Evolutionary conservation across 108 stramenopile genomes (phyloP).

Genomic region (Craspedostauros australis): DNA sequence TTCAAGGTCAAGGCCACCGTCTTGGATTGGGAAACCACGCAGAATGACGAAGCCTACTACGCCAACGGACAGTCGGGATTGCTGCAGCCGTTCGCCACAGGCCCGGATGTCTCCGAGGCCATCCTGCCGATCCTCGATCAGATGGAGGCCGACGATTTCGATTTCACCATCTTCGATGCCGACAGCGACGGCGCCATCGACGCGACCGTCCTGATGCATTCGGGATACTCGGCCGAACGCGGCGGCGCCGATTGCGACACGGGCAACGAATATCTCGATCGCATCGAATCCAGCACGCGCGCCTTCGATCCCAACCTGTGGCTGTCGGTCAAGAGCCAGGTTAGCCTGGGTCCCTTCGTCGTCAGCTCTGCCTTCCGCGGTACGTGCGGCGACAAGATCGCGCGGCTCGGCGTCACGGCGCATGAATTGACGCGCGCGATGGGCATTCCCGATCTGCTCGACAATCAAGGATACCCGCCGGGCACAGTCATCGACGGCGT

Average conservation of each 20-base stretch:
- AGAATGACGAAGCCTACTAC: constrained; percentile 42
- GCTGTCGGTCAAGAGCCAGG: constrained; percentile 18
- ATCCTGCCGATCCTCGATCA: not conserved
- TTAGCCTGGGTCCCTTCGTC: constrained; percentile 31
- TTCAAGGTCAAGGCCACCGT: constrained; percentile 31
- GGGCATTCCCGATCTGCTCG: constrained; percentile 29
- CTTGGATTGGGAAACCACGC: constrained; percentile 34
- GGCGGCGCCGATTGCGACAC: constrained; percentile 6
- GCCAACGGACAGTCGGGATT: constrained; percentile 32
- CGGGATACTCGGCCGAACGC: constrained; percentile 65
- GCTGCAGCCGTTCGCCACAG: not conserved
- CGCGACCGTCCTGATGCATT: constrained; percentile 24
- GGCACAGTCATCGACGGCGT: not conserved
- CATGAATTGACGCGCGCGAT: constrained; percentile 27
- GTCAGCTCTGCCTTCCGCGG: constrained; percentile 29
- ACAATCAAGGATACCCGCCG: not conserved
- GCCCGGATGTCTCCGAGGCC: constrained; percentile 9
- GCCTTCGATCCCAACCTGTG: not conserved
- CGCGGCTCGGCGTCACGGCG: constrained; percentile 18
- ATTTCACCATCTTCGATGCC: constrained; percentile 4
- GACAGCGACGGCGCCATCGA: constrained; percentile 16
- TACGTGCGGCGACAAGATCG: constrained; percentile 4
- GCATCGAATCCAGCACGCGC: constrained; percentile 2
- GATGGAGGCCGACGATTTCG: not conserved
- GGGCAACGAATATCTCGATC: not conserved